Evolutionary conservation across 257 asterid species (phyloP).

Genomic region (Primulina eburnea): DNA sequence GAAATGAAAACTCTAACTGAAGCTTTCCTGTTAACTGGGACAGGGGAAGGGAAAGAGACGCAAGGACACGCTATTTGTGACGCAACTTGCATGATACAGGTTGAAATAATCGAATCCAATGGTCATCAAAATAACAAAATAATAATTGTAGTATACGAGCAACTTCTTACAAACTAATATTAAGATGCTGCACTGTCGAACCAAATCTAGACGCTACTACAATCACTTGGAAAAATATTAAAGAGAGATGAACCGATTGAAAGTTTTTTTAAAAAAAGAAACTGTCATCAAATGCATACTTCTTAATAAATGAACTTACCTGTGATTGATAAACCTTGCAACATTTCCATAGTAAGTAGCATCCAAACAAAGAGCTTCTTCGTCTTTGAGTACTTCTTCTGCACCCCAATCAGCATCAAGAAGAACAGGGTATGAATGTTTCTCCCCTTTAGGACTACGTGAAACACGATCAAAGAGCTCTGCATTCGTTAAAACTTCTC

Average conservation of each 20-base stretch:
- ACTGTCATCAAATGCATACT: neutral
- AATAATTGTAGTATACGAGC: neutral
- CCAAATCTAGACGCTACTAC: neutral
- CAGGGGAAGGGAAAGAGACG: neutral
- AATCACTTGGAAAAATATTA: neutral
- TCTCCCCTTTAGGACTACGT: conserved; percentile 21
- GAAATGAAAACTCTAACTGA: conserved; percentile 4
- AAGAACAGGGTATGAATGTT: conserved; percentile 38
- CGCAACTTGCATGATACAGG: neutral
- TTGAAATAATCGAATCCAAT: neutral
- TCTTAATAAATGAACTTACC: conserved; percentile 29
- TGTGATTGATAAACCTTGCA: conserved; percentile 62
- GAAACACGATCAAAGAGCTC: conserved; percentile 38
- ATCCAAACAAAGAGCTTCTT: conserved; percentile 55
- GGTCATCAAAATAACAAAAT: neutral
- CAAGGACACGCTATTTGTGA: neutral
- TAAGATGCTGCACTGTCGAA: neutral
- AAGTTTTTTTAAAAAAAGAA: too few species aligned
- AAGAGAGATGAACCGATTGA: neutral
- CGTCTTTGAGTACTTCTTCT: conserved; percentile 45
- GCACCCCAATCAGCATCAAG: conserved; percentile 61
- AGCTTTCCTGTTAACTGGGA: neutral
- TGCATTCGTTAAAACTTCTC: conserved; percentile 49
- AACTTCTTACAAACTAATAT: neutral
- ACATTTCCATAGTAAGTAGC: conserved; percentile 55